Evolutionary conservation across 1,139 yeast species (phyloP), one percentile per base, ranked within the genome.

Genomic region (Zygoascus hellenicus): DNA sequence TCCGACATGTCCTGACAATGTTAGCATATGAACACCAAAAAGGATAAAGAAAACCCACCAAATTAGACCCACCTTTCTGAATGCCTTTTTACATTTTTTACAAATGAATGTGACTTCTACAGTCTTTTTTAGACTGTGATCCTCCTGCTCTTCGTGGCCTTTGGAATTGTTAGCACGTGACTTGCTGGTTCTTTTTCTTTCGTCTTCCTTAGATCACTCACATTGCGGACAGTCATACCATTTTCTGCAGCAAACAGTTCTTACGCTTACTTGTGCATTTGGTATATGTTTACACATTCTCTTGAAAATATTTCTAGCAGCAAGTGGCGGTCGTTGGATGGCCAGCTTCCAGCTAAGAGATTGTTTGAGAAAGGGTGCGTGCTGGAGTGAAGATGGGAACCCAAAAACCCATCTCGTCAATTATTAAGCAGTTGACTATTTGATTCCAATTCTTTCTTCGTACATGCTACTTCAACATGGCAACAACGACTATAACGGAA

Each of bases 171-270:
- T 33, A 33, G 36, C 17, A 13, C 36, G 13, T 22, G 26, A 22
- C 26, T 7, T 22, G 26, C 6, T 22, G 26, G 7, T 22, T 7
- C 26, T 22, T 7, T 5, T 5, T 22, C 26, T 22, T 22, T 22
- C 26, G 4, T 22, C 29, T 37, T 5, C 9, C 11, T 30, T 16
- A 9, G n/a, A n/a, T n/a, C 19, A 54, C 65, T 47, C 54, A 61
- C 68, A 67, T 45, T 58, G 58, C 10, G 70, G 67, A 48, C 71
- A 67, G 56, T 66, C 69, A 48, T 63, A 64, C 64, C 67, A 65
- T 49, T 63, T 63, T 14, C 60, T 54, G 47, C 68, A 65, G 49
- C 68, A 65, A 60, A 58, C 63, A 3, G 70, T 66, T 34, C 71
- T 54, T 33, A 67, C 65, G 13, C 69, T 57, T 10, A 67, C 70